These are phyloP conservation scores for Pyrenophora seminiperda DNA, from an alignment of 2,329 filamentous ascomycete genomes.

Conservation along the genomic window DNA sequence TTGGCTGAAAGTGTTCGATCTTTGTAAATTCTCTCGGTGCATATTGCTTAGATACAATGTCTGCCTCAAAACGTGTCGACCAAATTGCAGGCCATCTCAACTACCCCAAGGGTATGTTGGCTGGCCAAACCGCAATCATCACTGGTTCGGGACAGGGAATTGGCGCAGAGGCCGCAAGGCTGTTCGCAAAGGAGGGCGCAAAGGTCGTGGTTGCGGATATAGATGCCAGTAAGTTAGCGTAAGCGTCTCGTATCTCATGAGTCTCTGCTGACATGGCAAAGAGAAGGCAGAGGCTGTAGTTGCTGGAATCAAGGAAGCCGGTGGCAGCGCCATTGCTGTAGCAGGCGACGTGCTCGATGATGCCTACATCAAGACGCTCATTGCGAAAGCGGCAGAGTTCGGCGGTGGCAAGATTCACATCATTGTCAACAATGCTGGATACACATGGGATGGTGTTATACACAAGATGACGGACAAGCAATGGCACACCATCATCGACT, in stretches of 20 bases:
- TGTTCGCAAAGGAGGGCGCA: conserved; percentile 88
- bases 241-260: background rate
- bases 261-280: conserved; percentile 44
- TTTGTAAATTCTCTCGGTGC: background rate
- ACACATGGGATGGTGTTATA: conserved; percentile 91
- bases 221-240: conserved; percentile 62
- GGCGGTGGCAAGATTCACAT: conserved; percentile 87
- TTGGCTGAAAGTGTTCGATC: background rate
- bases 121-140: conserved; percentile 82
- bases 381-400: conserved; percentile 76
- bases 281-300: conserved; percentile 73
- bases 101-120: conserved; percentile 78
- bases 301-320: conserved; percentile 68
- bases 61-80: conserved; percentile 56
- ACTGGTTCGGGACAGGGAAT: conserved; percentile 88
- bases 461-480: conserved; percentile 92
- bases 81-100: conserved; percentile 82
- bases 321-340: conserved; percentile 73
- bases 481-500: conserved; percentile 84
- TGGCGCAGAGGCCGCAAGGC: conserved; percentile 78
- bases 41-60: conserved; percentile 13
- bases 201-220: conserved; percentile 85
- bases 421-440: conserved; percentile 89
- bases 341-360: conserved; percentile 77
- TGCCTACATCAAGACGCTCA: conserved; percentile 71